Percentiles rank a stretch among this genome's conserved stretches.
phyloP scores from a whole-genome alignment of 345 rosid species.

The Corymbia maculata region DNA sequence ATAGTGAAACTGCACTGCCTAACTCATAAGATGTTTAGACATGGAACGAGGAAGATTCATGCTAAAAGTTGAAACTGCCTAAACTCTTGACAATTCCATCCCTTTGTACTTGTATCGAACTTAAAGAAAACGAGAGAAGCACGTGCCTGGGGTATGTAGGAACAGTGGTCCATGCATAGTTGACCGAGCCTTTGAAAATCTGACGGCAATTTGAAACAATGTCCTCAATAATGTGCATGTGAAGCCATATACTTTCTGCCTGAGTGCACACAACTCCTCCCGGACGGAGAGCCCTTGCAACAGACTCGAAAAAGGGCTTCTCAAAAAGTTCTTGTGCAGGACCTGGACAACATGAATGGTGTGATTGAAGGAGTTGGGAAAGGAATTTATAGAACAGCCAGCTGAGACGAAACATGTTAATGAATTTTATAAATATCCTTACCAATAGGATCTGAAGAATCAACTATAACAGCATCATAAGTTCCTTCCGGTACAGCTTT shows the following conservation, averaged over 20 bases:
- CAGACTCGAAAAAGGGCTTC: slow-evolving; percentile 81
- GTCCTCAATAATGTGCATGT: slow-evolving; percentile 94
- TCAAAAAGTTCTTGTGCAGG: slow-evolving; percentile 97
- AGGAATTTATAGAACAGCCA: not conserved
- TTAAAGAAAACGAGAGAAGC: not conserved
- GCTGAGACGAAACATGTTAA: not conserved
- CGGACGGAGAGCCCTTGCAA: slow-evolving; percentile 89
- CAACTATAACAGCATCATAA: slow-evolving; percentile 90
- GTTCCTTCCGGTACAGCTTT: slow-evolving; percentile 70
- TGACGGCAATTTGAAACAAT: slow-evolving; percentile 82
- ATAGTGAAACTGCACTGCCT: not conserved
- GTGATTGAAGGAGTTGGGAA: not conserved
- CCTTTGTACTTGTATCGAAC: not conserved
- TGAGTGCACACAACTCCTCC: slow-evolving; percentile 96
- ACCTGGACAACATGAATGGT: slow-evolving; percentile 20
- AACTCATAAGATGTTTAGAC: not conserved
- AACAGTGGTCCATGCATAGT: slow-evolving; percentile 96
- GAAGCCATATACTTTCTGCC: slow-evolving; percentile 98
- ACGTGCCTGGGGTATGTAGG: slow-evolving; percentile 90
- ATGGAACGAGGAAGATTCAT: not conserved
- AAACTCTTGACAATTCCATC: not conserved
- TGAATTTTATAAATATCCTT: not conserved
- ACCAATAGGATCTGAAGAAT: slow-evolving; percentile 95
- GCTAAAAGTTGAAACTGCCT: not conserved
- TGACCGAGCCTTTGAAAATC: slow-evolving; percentile 88